Evolutionary conservation across 2,329 filamentous ascomycete species (phyloP).

Genomic region (Fusarium musae): DNA sequence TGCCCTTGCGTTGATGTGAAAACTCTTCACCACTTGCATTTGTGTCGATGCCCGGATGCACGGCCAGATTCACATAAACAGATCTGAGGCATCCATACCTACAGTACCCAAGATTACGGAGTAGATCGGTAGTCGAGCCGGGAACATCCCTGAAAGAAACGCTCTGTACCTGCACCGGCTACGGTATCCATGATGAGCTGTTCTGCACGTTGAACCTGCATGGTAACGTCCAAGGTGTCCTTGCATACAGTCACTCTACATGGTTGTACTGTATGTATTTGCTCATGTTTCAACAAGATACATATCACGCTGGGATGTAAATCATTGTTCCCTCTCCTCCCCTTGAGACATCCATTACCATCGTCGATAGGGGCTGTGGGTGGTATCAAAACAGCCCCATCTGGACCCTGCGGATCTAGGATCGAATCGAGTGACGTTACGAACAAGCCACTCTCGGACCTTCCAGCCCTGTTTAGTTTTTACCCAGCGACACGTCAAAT

Average conservation of each 20-base stretch:
- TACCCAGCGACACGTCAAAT: constrained; percentile 29
- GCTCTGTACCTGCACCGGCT: constrained; percentile 33
- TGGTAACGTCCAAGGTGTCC: background rate
- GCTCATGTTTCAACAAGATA: background rate
- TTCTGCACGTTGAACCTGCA: constrained; percentile 20
- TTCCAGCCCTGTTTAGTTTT: constrained; percentile 27
- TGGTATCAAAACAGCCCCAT: constrained; percentile 7
- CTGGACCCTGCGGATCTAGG: constrained; percentile 20
- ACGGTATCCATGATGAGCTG: constrained; percentile 23
- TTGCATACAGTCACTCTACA: background rate
- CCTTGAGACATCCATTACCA: background rate
- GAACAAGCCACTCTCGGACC: background rate
- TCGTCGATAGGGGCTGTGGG: background rate
- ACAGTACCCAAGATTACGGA: background rate
- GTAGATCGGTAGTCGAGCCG: constrained; percentile 13
- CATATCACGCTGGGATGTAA: background rate
- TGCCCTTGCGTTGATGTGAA: constrained; percentile 14
- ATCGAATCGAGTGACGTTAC: constrained; percentile 25
- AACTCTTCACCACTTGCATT: constrained; percentile 5
- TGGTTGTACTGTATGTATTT: background rate
- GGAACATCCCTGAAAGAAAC: constrained; percentile 24
- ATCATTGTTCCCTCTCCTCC: constrained; percentile 5
- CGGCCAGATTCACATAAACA: background rate
- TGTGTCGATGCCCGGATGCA: background rate
- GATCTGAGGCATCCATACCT: constrained; percentile 8